Conservation (phyloP, 495 filamentous ascomycete species). For the Cudoniella acicularis region DNA sequence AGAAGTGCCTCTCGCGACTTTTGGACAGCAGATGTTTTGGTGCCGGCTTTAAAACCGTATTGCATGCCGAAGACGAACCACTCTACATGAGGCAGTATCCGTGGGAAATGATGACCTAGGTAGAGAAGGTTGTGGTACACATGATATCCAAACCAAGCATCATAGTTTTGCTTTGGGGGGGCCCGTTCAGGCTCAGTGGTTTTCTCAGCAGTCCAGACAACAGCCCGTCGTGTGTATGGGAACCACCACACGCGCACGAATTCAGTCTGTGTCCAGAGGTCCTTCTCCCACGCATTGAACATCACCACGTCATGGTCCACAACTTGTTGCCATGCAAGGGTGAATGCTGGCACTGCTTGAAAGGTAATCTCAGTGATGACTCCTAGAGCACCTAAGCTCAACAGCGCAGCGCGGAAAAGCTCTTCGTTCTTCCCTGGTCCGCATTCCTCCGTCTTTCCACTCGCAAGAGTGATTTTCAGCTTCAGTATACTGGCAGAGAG, state of each 20-base stretch:
- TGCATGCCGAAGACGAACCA: constrained; percentile 95
- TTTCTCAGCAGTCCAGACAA: constrained; percentile 82
- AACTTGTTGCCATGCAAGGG: constrained; percentile 80
- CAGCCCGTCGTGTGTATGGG: constrained; percentile 79
- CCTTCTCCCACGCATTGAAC: constrained; percentile 65
- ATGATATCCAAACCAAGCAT: constrained; percentile 73
- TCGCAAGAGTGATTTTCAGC: constrained; percentile 77
- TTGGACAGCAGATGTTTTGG: constrained; percentile 67
- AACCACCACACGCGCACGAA: constrained; percentile 97
- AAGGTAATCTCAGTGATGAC: constrained; percentile 88
- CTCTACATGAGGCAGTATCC: constrained; percentile 79
- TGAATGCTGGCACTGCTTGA: constrained; percentile 69
- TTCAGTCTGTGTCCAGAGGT: constrained; percentile 78
- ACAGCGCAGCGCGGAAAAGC: constrained; percentile 82
- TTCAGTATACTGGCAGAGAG: constrained; percentile 70
- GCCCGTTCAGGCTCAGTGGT: constrained; percentile 45
- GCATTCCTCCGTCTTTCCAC: constrained; percentile 72
- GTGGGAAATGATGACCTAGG: constrained; percentile 70
- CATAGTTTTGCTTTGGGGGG: constrained; percentile 63
- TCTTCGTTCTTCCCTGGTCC: constrained; percentile 65
- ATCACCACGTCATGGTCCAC: constrained; percentile 65
- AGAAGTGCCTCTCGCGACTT: constrained; percentile 73
- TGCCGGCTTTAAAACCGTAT: constrained; percentile 77
- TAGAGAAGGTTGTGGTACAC: constrained; percentile 87
- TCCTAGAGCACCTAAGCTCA: constrained; percentile 85